Conservation (phyloP, 2,329 filamentous ascomycete genomes). For the Curvularia verruculosa region DNA sequence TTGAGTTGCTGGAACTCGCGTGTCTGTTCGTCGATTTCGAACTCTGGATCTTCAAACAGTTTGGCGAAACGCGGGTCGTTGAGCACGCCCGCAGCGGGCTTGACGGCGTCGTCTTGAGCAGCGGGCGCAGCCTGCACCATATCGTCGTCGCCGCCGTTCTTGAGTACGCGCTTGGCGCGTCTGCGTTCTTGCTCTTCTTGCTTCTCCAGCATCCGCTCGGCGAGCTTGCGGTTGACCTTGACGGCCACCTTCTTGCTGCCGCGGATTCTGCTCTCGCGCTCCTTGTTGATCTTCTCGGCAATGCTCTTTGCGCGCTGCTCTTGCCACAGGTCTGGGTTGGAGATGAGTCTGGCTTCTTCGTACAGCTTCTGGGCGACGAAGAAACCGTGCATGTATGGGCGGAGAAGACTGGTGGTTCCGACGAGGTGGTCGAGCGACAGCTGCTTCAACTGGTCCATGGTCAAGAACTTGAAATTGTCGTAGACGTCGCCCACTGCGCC, state of each 20-base stretch:
- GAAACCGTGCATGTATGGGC: conserved; percentile 99
- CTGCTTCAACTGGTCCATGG: conserved; percentile 80
- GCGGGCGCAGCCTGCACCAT: conserved; percentile 42
- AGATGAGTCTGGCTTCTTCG: conserved; percentile 90
- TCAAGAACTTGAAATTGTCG: conserved; percentile 99
- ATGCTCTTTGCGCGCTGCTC: conserved; percentile 90
- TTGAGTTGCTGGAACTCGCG: conserved; percentile 88
- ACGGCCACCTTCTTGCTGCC: conserved; percentile 87
- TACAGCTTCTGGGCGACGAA: conserved; percentile 96
- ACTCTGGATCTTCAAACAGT: conserved; percentile 92
- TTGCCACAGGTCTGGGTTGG: conserved; percentile 92
- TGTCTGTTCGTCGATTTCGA: conserved; percentile 86
- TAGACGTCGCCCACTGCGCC: conserved; percentile 78
- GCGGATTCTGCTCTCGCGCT: conserved; percentile 91
- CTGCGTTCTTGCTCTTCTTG: conserved; percentile 68
- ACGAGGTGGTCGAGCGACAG: conserved; percentile 88
- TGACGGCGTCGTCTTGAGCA: conserved; percentile 51
- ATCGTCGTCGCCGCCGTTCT: conserved; percentile 64
- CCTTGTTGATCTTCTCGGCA: conserved; percentile 94
- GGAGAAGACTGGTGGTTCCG: conserved; percentile 84
- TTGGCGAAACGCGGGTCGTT: conserved; percentile 85
- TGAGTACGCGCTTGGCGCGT: conserved; percentile 56
- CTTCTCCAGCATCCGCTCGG: conserved; percentile 68
- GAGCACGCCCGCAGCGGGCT: conserved; percentile 64
- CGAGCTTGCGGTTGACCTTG: conserved; percentile 85